These are phyloP conservation scores for Oryza coarctata DNA, from an alignment of 176 grass and related monocot species.

Conservation along the genomic window DNA sequence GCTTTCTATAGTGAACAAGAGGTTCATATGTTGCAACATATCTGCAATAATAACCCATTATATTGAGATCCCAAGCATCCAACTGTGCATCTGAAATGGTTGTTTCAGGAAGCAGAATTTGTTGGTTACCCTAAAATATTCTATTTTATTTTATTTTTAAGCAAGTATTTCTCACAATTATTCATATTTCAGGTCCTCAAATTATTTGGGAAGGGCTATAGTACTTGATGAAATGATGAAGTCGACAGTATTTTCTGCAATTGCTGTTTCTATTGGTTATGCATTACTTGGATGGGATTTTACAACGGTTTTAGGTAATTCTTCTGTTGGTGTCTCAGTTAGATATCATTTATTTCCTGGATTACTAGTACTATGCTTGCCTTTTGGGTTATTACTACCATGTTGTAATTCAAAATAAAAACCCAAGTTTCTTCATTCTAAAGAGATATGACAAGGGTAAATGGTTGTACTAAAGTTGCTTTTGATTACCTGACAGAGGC, in stretches of 20 bases:
- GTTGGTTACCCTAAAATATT: background rate
- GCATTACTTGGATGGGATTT: constrained; percentile 78
- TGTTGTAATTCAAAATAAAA: background rate
- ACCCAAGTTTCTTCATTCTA: background rate
- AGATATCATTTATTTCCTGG: constrained; percentile 1
- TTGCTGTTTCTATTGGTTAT: constrained; percentile 73
- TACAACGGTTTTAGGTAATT: constrained; percentile 64
- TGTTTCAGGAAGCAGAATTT: background rate
- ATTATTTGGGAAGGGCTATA: constrained; percentile 21
- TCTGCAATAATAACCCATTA: background rate
- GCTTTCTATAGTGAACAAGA: constrained; percentile 28
- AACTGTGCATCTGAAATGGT: constrained; percentile 14
- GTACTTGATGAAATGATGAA: constrained; percentile 40
- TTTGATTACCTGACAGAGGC: constrained; percentile 52
- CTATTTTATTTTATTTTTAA: constrained; percentile 15
- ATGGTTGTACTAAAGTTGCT: constrained; percentile 12
- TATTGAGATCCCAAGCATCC: background rate
- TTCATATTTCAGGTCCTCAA: constrained; percentile 33
- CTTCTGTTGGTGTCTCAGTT: background rate
- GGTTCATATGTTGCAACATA: constrained; percentile 21
- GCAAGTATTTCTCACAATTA: constrained; percentile 31
- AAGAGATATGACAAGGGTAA: background rate
- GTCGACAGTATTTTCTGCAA: constrained; percentile 50
- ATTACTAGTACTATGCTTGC: background rate
- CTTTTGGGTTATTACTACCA: background rate